A percentile compares a stretch with the other conserved stretches of the same genome.
phyloP scores from a whole-genome alignment of 352 stramenopile species.

The Globisporangium spinosum region DNA sequence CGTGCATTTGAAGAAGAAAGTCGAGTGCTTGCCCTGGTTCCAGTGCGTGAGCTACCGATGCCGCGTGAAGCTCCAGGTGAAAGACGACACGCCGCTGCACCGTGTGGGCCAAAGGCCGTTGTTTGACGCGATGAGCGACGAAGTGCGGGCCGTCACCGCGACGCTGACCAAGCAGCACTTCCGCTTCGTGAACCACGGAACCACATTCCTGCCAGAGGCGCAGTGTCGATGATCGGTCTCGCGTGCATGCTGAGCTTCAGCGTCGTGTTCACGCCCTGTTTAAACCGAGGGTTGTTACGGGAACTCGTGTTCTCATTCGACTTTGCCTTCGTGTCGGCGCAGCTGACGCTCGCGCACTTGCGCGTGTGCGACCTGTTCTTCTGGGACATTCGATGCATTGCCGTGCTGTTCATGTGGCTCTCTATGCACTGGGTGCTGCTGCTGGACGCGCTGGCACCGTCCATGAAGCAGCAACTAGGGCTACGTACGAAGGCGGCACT shows the following conservation, averaged over 20 bases:
- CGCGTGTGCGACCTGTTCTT: conserved; percentile 21
- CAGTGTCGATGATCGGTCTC: not conserved
- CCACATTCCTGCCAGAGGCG: not conserved
- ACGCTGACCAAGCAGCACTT: not conserved
- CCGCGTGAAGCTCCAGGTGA: conserved; percentile 13
- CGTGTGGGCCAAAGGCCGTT: not conserved
- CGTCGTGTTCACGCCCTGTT: not conserved
- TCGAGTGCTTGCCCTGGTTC: not conserved
- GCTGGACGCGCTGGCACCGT: conserved; percentile 21
- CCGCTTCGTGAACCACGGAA: not conserved
- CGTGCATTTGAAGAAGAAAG: not conserved
- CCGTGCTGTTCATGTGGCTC: conserved; percentile 13
- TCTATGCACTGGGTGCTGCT: conserved; percentile 23
- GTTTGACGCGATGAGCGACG: not conserved
- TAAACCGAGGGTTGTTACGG: not conserved
- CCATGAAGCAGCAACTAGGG: conserved; percentile 8
- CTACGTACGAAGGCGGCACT: not conserved
- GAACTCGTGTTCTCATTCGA: conserved; percentile 23
- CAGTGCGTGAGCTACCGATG: conserved; percentile 25
- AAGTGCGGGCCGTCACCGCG: not conserved
- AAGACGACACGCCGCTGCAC: not conserved
- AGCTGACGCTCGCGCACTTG: conserved; percentile 18
- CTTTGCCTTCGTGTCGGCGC: conserved; percentile 26
- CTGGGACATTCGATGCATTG: conserved; percentile 17
- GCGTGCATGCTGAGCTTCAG: not conserved